A percentile compares a stretch with the other conserved stretches of the same genome.
These are phyloP conservation scores for Lepidium africanum DNA, from an alignment of 345 rosid genomes.

Conservation along the genomic window DNA sequence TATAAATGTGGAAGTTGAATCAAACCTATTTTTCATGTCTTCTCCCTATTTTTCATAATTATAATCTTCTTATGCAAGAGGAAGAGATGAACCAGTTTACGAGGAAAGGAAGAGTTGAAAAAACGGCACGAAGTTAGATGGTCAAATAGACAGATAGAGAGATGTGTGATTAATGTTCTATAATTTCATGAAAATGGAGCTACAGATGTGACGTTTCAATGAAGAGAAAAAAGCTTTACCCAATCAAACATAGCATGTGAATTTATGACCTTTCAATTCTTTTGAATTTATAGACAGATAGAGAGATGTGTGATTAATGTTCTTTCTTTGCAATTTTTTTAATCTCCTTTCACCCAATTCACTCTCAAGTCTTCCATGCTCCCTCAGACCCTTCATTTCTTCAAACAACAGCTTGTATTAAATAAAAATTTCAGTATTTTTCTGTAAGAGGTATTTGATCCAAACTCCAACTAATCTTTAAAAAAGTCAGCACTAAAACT, in stretches of 20 bases:
- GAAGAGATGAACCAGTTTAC: too few species aligned
- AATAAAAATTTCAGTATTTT: too few species aligned
- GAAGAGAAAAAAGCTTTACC: slow-evolving; percentile 7
- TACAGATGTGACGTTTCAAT: slow-evolving; percentile 24
- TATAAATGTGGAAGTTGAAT: too few species aligned
- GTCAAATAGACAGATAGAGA: background rate
- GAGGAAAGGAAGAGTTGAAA: background rate
- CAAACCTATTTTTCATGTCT: too few species aligned
- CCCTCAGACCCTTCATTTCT: background rate
- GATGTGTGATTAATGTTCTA: background rate
- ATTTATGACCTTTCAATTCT: slow-evolving; percentile 7
- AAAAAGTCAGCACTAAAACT: too few species aligned
- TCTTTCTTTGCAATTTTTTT: background rate
- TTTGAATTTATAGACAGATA: too few species aligned
- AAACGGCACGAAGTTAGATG: slow-evolving; percentile 12
- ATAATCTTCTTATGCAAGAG: too few species aligned
- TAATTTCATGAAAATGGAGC: slow-evolving; percentile 4
- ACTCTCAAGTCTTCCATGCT: background rate
- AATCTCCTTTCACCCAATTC: background rate
- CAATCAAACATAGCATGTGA: slow-evolving; percentile 22
- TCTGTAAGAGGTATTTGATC: too few species aligned
- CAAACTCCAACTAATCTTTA: too few species aligned
- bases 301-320: too few species aligned
- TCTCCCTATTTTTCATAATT: too few species aligned
- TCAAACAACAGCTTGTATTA: too few species aligned